Evolutionary conservation across 148 eudicot genomes (phyloP).

Genomic region (Suaeda aralocaspica): DNA sequence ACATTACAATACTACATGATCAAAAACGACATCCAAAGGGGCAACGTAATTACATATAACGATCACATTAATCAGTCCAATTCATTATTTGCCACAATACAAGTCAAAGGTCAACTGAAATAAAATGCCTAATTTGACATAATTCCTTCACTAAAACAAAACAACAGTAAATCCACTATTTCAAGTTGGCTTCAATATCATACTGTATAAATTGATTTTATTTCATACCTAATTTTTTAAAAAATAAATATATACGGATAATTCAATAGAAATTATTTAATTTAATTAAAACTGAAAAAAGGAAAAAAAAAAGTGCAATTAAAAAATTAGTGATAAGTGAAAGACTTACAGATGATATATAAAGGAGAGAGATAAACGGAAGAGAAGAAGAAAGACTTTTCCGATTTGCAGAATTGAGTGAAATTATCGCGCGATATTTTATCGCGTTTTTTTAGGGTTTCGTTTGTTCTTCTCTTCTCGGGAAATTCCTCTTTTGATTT

Average conservation of each 20-base stretch:
- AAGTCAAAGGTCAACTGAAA: neutral
- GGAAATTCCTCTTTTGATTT: neutral
- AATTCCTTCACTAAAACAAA: neutral
- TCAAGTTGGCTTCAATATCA: too few relatives aligned
- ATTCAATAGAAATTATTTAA: too few relatives aligned
- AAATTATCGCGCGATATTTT: constrained; percentile 28
- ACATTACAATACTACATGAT: too few relatives aligned
- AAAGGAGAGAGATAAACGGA: constrained; percentile 4
- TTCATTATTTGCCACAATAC: neutral
- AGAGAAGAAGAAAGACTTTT: too few relatives aligned
- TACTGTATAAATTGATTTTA: too few relatives aligned
- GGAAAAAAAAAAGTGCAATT: neutral
- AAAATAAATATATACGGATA: too few relatives aligned
- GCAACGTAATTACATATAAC: too few relatives aligned
- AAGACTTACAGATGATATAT: constrained; percentile 29
- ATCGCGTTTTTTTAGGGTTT: constrained; percentile 4
- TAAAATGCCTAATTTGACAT: neutral
- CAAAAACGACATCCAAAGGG: too few relatives aligned
- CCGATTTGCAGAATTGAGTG: constrained; percentile 7
- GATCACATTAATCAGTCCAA: too few relatives aligned
- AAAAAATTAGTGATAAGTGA: neutral
- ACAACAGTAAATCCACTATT: neutral
- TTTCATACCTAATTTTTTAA: too few relatives aligned
- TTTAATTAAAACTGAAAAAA: too few relatives aligned
- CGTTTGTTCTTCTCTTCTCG: neutral